A percentile compares a stretch with the other conserved stretches of the same genome.
phyloP scores from a whole-genome alignment of 306 rosid species.

The Vigna unguiculata region DNA sequence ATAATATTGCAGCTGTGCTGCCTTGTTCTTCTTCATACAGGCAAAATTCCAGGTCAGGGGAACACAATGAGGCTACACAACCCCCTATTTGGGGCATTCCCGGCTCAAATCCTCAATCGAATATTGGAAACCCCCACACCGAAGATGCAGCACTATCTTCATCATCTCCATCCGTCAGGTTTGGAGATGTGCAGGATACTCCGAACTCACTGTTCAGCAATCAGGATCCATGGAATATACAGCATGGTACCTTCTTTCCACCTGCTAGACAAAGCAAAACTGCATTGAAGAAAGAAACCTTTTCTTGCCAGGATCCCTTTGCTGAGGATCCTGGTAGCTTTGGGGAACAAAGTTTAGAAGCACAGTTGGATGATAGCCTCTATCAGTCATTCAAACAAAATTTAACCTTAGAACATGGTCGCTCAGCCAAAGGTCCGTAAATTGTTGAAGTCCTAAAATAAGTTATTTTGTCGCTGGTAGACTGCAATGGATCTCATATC shows the following conservation, averaged over 20 bases:
- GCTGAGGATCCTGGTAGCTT: slow-evolving; percentile 54
- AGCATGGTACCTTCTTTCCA: slow-evolving; percentile 65
- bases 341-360: slow-evolving; percentile 52
- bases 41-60: slow-evolving; percentile 53
- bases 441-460: slow-evolving; percentile 18
- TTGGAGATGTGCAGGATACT: slow-evolving; percentile 64
- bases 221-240: slow-evolving; percentile 86
- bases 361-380: slow-evolving; percentile 56
- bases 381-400: slow-evolving; percentile 59
- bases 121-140: slow-evolving; percentile 47
- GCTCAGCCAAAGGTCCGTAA: slow-evolving; percentile 60
- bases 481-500: slow-evolving; percentile 16
- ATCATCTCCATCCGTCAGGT: slow-evolving; percentile 49
- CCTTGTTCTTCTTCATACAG: slow-evolving; percentile 54
- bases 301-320: slow-evolving; percentile 54
- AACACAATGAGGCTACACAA: slow-evolving; percentile 60
- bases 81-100: slow-evolving; percentile 62
- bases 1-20: slow-evolving; percentile 43
- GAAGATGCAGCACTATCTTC: slow-evolving; percentile 49
- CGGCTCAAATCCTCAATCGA: slow-evolving; percentile 54
- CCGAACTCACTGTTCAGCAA: slow-evolving; percentile 82
- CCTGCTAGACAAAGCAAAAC: slow-evolving; percentile 61
- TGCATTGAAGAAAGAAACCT: slow-evolving; percentile 54
- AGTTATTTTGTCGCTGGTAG: slow-evolving; percentile 26
- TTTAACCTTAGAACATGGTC: slow-evolving; percentile 55